These are phyloP conservation scores for Cardamine chenopodiifolia DNA, from an alignment of 345 rosid genomes.

Conservation along the genomic window DNA sequence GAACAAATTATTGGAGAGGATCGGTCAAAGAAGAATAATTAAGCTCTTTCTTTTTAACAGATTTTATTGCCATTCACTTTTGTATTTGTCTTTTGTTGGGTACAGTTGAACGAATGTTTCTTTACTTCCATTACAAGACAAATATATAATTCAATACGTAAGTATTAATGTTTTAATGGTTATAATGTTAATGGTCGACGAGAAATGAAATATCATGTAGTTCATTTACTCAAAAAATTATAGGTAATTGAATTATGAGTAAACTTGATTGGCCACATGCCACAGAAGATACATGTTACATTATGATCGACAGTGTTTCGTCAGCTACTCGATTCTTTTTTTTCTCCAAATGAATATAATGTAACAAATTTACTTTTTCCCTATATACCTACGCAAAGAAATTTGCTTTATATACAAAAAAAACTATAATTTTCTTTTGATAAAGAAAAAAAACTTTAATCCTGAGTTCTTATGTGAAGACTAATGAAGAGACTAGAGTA, in stretches of 20 bases:
- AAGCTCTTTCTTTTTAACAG: slow-evolving; percentile 43
- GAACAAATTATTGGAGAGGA: slow-evolving; percentile 32
- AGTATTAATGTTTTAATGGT: not conserved
- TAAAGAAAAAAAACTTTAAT: not conserved
- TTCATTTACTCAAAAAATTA: not conserved
- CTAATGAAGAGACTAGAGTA: not conserved
- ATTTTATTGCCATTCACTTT: slow-evolving; percentile 35
- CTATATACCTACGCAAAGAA: not conserved
- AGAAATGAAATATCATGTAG: not conserved
- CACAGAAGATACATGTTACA: not conserved
- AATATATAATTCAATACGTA: not conserved
- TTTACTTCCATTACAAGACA: slow-evolving; percentile 44
- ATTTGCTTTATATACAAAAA: not conserved
- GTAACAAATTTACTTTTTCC: not conserved
- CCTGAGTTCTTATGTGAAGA: slow-evolving; percentile 7
- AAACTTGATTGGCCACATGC: not conserved
- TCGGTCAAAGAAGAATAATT: slow-evolving; percentile 45
- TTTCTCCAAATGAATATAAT: not conserved
- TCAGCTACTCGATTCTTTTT: not conserved
- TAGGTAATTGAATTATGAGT: not conserved
- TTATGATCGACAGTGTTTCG: not conserved
- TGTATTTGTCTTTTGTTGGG: slow-evolving; percentile 42
- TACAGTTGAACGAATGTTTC: slow-evolving; percentile 42
- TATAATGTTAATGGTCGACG: not conserved
- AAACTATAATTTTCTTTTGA: too few relatives aligned